Conservation (phyloP, 805 yeast species). For the Spathaspora passalidarum region DNA sequence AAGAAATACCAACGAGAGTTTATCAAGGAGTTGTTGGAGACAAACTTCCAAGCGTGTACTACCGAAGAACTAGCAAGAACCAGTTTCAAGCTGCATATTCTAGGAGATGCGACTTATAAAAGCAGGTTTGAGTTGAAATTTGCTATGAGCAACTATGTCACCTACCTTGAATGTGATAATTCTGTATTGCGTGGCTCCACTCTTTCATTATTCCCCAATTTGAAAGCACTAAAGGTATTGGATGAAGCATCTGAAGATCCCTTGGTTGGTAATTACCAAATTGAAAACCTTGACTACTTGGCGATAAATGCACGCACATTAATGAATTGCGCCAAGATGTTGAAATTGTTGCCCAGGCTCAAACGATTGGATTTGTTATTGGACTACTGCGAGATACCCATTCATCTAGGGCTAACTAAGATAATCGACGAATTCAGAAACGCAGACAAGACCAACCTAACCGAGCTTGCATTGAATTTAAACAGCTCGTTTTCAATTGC, state of each 20-base stretch:
- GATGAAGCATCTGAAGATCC: slow-evolving; percentile 10
- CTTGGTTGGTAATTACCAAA: neutral
- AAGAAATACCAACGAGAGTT: slow-evolving; percentile 16
- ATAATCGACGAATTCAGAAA: neutral
- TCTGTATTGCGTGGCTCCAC: slow-evolving; percentile 12
- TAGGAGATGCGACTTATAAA: slow-evolving; percentile 11
- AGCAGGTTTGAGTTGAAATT: slow-evolving; percentile 16
- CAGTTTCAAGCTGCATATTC: slow-evolving; percentile 12
- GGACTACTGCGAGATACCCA: slow-evolving; percentile 4
- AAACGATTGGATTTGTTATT: slow-evolving; percentile 7
- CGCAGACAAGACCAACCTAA: neutral
- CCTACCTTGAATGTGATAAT: slow-evolving; percentile 23
- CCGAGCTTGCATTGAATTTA: slow-evolving; percentile 3
- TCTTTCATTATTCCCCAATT: slow-evolving; percentile 16
- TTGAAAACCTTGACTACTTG: slow-evolving; percentile 10
- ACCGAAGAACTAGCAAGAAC: slow-evolving; percentile 17
- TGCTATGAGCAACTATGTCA: slow-evolving; percentile 17
- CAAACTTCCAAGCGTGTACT: slow-evolving; percentile 14
- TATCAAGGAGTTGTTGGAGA: slow-evolving; percentile 16
- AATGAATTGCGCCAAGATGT: neutral
- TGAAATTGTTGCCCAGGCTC: neutral
- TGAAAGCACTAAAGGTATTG: slow-evolving; percentile 18
- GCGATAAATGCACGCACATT: slow-evolving; percentile 16
- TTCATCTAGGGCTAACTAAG: neutral
- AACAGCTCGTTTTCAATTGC: slow-evolving; percentile 4